These are phyloP conservation scores for Dothidotthia symphoricarpi DNA, from an alignment of 2,329 filamentous ascomycete genomes.

Conservation along the genomic window DNA sequence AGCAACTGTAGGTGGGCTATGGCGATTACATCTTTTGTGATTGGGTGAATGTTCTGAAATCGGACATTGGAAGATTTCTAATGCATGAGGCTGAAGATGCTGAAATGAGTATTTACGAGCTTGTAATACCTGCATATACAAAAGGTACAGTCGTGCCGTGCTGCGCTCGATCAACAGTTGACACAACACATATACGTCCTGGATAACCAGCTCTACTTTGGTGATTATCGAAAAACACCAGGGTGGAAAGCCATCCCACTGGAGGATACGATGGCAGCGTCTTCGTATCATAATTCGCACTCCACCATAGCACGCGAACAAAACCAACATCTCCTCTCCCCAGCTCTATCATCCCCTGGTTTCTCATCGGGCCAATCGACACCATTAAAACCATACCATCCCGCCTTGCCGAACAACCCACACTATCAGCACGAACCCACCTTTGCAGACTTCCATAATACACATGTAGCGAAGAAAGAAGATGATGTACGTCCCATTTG, in stretches of 20 bases:
- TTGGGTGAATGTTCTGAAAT: background rate
- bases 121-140: background rate
- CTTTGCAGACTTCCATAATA: constrained; percentile 15
- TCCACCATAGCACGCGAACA: constrained; percentile 4
- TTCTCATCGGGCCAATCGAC: constrained; percentile 7
- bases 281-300: constrained; percentile 13
- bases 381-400: constrained; percentile 18
- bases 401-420: constrained; percentile 6
- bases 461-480: constrained; percentile 17
- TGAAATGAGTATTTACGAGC: background rate
- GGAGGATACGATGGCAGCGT: constrained; percentile 11
- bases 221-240: constrained; percentile 6
- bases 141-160: background rate
- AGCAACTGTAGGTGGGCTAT: background rate
- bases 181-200: constrained; percentile 1
- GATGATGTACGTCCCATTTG: constrained; percentile 19
- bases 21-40: background rate
- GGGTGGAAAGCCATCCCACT: background rate
- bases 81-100: background rate
- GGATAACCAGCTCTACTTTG: too few relatives aligned
- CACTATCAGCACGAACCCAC: constrained; percentile 8
- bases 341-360: constrained; percentile 8
- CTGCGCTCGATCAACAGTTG: background rate
- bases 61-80: constrained; percentile 2
- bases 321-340: constrained; percentile 14